A percentile compares a stretch with the other conserved stretches of the same genome.
Evolutionary conservation across 1,284 basidiomycete species (phyloP).

Genomic region (Trichosporon sp.): DNA sequence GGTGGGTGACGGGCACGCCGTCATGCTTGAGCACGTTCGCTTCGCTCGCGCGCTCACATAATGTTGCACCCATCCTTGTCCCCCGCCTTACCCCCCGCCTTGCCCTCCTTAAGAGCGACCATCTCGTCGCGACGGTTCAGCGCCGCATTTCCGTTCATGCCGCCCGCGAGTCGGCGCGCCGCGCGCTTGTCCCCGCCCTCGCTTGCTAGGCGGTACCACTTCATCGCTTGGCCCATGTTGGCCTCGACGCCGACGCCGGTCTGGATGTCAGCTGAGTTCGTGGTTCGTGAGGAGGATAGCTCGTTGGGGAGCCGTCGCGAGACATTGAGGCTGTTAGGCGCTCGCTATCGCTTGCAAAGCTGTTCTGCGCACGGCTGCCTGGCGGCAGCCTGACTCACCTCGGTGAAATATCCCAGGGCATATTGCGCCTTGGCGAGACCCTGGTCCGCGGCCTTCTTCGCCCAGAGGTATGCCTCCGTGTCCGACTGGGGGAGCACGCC

Average conservation of each 20-base stretch:
- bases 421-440: constrained; percentile 92
- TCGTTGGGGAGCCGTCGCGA: no score
- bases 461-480: constrained; percentile 95
- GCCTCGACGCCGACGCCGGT: constrained; percentile 80
- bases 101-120: constrained; percentile 50
- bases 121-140: constrained; percentile 52
- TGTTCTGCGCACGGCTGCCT: no score
- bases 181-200: constrained; percentile 96
- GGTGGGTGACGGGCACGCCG: background rate
- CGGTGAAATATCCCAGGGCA: constrained; percentile 94
- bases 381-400: constrained; percentile 58
- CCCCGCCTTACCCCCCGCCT: constrained; percentile 48
- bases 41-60: constrained; percentile 10
- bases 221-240: constrained; percentile 68
- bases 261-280: constrained; percentile 36
- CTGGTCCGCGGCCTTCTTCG: constrained; percentile 84
- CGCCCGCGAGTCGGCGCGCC: constrained; percentile 68
- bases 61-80: constrained; percentile 58
- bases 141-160: constrained; percentile 46
- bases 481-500: constrained; percentile 97
- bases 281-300: no score
- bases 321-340: no score
- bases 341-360: no score
- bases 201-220: constrained; percentile 86
- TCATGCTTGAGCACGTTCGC: background rate